These are phyloP conservation scores for Thoreauomyces humboldtii DNA, from an alignment of 192 early-diverging fungal genomes.

Conservation along the genomic window DNA sequence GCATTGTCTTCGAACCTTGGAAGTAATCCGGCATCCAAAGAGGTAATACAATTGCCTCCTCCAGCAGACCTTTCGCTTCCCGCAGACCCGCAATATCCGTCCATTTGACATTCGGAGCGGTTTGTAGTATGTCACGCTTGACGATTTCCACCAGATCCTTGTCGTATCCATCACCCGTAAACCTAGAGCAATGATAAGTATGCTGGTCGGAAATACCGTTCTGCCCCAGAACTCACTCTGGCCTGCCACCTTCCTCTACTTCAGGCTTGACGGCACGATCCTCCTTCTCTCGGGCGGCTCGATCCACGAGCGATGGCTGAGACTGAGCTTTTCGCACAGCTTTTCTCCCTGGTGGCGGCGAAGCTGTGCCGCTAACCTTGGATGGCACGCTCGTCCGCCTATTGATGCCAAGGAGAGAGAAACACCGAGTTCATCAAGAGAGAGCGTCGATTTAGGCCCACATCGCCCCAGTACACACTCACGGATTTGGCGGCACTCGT, in stretches of 20 bases:
- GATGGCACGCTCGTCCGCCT: too few species aligned
- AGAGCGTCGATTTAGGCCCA: too few species aligned
- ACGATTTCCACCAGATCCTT: conserved; percentile 64
- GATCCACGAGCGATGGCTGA: conserved; percentile 30
- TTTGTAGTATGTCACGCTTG: conserved; percentile 59
- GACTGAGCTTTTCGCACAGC: conserved; percentile 33
- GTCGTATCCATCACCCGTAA: too few species aligned
- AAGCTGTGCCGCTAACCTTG: conserved; percentile 5
- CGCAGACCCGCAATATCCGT: conserved; percentile 58
- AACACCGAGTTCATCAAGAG: too few species aligned
- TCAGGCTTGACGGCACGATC: conserved; percentile 14
- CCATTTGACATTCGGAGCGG: conserved; percentile 55
- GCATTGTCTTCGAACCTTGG: conserved; percentile 40
- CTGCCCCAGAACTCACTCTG: conserved; percentile 32
- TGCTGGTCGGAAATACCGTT: not conserved
- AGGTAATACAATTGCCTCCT: conserved; percentile 64
- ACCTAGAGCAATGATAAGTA: too few species aligned
- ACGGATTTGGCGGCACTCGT: not conserved
- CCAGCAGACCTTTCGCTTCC: conserved; percentile 56
- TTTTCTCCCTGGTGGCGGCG: conserved; percentile 20
- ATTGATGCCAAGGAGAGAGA: too few species aligned
- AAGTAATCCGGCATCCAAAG: conserved; percentile 69
- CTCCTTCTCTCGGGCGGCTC: conserved; percentile 16
- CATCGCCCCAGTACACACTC: too few species aligned
- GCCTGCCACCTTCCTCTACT: conserved; percentile 13